Percentiles rank a stretch among this genome's conserved stretches.
Conservation (phyloP, 495 filamentous ascomycete genomes). For the Trichoderma orchidacearum region DNA sequence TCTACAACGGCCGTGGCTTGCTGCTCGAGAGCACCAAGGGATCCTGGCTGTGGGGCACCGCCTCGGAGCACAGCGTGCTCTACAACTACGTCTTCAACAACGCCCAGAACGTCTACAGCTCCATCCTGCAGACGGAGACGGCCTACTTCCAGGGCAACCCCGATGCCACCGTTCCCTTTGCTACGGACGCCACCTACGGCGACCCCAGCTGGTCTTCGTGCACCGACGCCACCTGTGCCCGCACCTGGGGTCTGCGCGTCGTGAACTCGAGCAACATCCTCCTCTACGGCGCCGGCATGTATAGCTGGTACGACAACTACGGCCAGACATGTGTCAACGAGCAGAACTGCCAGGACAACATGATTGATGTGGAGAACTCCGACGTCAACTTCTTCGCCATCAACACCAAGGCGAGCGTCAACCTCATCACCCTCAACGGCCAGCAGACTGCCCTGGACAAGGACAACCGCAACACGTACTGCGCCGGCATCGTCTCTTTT, state of each 20-base stretch:
- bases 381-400: conserved; percentile 63
- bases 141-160: conserved; percentile 90
- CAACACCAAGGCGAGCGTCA: conserved; percentile 75
- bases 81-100: conserved; percentile 79
- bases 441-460: conserved; percentile 39
- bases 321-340: conserved; percentile 58
- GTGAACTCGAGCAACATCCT: conserved; percentile 51
- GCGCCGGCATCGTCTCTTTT: conserved; percentile 59
- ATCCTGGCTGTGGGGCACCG: conserved; percentile 62
- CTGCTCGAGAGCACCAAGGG: conserved; percentile 51
- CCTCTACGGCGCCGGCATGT: conserved; percentile 68
- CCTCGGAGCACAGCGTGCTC: conserved; percentile 76
- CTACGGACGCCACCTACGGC: conserved; percentile 43
- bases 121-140: conserved; percentile 80
- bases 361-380: conserved; percentile 65
- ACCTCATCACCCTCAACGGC: conserved; percentile 63
- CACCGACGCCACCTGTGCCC: conserved; percentile 50
- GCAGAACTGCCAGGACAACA: conserved; percentile 73
- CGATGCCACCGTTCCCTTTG: conserved; percentile 52
- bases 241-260: conserved; percentile 77
- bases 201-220: conserved; percentile 65
- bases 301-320: conserved; percentile 84
- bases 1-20: conserved; percentile 84
- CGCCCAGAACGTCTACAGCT: conserved; percentile 73
- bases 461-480: conserved; percentile 61